Percentiles rank a stretch among this genome's conserved stretches.
Conservation (phyloP, 2,329 filamentous ascomycete genomes). For the Hypoxylon sp. region DNA sequence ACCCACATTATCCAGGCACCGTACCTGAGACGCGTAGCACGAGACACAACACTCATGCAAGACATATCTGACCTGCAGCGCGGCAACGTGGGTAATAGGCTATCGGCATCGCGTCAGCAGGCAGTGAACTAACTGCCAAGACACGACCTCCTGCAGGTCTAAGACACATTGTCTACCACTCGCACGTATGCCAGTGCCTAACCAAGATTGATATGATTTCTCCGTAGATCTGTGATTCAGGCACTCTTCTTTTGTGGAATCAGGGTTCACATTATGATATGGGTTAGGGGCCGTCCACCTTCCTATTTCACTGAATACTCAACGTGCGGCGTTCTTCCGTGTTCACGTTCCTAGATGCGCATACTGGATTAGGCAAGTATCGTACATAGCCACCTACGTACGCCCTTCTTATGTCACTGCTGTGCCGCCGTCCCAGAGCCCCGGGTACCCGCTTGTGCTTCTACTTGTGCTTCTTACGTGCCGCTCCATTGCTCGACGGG, state of each 20-base stretch:
- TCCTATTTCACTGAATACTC: neutral
- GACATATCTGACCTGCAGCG: slow-evolving; percentile 7
- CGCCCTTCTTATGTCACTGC: neutral
- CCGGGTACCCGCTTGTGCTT: neutral
- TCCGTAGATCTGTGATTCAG: neutral
- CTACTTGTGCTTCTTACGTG: too few species aligned
- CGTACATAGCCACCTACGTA: too few species aligned
- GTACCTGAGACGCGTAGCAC: neutral
- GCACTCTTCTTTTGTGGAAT: neutral
- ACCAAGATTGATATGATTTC: too few species aligned
- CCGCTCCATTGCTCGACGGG: neutral
- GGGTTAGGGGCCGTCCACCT: slow-evolving; percentile 1
- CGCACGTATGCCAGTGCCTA: too few species aligned
- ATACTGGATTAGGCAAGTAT: too few species aligned
- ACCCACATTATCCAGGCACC: neutral
- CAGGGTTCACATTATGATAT: neutral
- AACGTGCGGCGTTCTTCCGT: neutral
- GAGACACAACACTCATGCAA: neutral
- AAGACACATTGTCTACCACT: neutral
- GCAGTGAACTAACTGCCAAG: neutral
- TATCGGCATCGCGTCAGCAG: slow-evolving; percentile 1
- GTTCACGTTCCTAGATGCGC: neutral
- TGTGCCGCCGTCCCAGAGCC: neutral
- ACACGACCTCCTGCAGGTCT: neutral
- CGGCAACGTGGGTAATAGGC: slow-evolving; percentile 1